phyloP scores from a whole-genome alignment of 768 basidiomycete genomes.

The Phanerochaete carnosa region DNA sequence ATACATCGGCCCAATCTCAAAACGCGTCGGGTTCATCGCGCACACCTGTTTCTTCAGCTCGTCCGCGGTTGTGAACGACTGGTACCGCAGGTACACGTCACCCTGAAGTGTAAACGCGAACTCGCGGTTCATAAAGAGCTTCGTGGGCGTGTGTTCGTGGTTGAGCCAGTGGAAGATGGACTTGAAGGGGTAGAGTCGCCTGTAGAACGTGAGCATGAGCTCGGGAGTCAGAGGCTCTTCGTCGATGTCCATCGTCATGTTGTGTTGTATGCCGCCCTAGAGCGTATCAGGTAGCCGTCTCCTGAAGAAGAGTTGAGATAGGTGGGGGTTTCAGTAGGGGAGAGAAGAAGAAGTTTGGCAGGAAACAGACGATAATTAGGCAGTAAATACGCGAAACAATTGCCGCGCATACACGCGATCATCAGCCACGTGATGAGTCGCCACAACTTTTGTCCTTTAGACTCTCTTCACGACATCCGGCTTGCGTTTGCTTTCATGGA shows the following conservation, averaged over 20 bases:
- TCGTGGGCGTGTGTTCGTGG: slow-evolving; percentile 77
- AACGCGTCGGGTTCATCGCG: slow-evolving; percentile 83
- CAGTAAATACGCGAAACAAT: neutral
- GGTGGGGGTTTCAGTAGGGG: neutral
- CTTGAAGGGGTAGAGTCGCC: slow-evolving; percentile 91
- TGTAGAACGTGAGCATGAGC: slow-evolving; percentile 79
- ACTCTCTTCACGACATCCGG: no score
- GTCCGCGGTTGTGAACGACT: slow-evolving; percentile 80
- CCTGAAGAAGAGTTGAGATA: neutral
- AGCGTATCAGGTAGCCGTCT: neutral
- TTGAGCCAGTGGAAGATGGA: slow-evolving; percentile 94
- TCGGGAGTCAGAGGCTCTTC: slow-evolving; percentile 42
- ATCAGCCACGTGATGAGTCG: neutral
- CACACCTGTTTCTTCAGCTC: slow-evolving; percentile 92
- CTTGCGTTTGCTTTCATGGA: no score
- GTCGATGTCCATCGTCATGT: slow-evolving; percentile 5
- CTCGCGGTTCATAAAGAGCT: slow-evolving; percentile 89
- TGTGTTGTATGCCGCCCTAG: neutral
- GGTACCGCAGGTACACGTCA: slow-evolving; percentile 93
- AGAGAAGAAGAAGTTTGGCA: neutral
- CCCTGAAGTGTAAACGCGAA: slow-evolving; percentile 91
- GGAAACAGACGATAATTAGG: neutral
- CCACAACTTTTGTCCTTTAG: no score
- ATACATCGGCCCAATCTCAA: slow-evolving; percentile 97
- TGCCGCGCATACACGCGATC: neutral